Evolutionary conservation across 345 rosid genomes (phyloP).

Genomic region (Psidium friedrichsthalianum): DNA sequence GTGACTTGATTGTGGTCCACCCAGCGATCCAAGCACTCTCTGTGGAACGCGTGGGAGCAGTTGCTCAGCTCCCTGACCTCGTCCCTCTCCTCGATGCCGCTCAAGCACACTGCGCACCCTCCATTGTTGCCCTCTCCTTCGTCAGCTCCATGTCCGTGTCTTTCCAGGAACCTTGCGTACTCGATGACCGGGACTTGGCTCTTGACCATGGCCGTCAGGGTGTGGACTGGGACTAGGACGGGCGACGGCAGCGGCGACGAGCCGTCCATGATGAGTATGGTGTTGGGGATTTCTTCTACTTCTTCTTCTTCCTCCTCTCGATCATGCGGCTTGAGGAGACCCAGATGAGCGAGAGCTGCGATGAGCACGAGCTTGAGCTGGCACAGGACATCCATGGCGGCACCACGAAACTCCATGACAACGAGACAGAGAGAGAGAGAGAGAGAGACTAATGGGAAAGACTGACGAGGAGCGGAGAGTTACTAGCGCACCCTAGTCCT

Average conservation of each 20-base stretch:
- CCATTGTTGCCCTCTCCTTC: not conserved
- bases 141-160: not conserved
- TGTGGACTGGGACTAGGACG: not conserved
- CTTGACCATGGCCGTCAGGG: not conserved
- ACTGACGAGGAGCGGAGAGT: not conserved
- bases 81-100: not conserved
- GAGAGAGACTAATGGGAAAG: not conserved
- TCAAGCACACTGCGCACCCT: slow-evolving; percentile 2
- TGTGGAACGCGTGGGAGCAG: slow-evolving; percentile 3
- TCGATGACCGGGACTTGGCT: not conserved
- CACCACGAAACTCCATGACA: not conserved
- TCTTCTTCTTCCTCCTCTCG: not conserved
- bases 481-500: not conserved
- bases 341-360: not conserved
- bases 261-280: not conserved
- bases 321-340: not conserved
- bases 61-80: slow-evolving; percentile 1
- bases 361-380: not conserved
- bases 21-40: slow-evolving; percentile 7
- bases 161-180: not conserved
- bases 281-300: not conserved
- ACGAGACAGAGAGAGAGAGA: not conserved
- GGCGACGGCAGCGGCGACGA: not conserved
- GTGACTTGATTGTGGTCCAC: not conserved
- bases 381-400: not conserved